Conservation (phyloP, 2,329 filamentous ascomycete species). For the Periconia macrospinosa region DNA sequence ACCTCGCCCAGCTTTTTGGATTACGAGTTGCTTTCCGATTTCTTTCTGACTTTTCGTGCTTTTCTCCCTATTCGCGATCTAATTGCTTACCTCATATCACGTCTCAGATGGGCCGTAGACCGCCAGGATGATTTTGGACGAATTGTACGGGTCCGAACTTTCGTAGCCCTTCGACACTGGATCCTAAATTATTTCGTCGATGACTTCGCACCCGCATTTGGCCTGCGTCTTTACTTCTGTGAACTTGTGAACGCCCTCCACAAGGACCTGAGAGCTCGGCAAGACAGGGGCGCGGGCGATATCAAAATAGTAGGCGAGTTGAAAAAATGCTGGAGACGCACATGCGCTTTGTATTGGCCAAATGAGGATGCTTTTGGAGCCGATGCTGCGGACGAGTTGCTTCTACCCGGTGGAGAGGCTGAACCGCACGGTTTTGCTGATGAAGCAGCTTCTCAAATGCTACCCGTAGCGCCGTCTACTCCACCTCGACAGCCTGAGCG, state of each 20-base stretch:
- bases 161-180: constrained; percentile 95
- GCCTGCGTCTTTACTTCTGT: constrained; percentile 77
- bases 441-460: constrained; percentile 11
- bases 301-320: constrained; percentile 90
- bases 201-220: constrained; percentile 80
- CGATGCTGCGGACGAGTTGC: constrained; percentile 65
- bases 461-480: constrained; percentile 20
- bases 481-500: constrained; percentile 27
- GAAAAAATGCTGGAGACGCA: constrained; percentile 95
- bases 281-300: constrained; percentile 61
- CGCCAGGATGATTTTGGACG: constrained; percentile 81
- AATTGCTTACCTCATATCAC: constrained; percentile 79
- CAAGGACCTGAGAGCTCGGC: constrained; percentile 53
- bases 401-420: constrained; percentile 74
- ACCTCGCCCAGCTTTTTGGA: constrained; percentile 95
- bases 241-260: constrained; percentile 71
- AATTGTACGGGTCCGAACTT: constrained; percentile 92
- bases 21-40: constrained; percentile 95
- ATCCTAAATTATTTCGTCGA: constrained; percentile 97
- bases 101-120: constrained; percentile 82
- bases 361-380: constrained; percentile 63
- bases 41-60: constrained; percentile 91
- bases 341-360: constrained; percentile 90
- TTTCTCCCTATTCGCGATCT: constrained; percentile 80
- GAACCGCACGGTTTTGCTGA: constrained; percentile 39